A percentile compares a stretch with the other conserved stretches of the same genome.
These are phyloP conservation scores for Dactylonectria estremocensis DNA, from an alignment of 2,329 filamentous ascomycete genomes.

Conservation along the genomic window DNA sequence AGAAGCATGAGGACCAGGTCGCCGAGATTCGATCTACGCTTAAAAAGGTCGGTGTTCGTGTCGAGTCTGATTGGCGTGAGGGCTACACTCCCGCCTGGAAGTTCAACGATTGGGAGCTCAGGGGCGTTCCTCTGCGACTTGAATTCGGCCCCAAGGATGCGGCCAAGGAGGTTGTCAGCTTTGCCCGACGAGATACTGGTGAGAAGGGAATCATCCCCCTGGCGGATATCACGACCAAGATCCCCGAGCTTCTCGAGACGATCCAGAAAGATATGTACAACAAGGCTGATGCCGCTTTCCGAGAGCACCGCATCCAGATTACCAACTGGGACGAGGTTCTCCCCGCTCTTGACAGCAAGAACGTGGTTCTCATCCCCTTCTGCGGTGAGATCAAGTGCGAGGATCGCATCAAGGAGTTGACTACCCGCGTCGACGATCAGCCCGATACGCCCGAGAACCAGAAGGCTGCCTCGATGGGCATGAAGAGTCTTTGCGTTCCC, in stretches of 20 bases:
- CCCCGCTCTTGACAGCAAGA: constrained; percentile 91
- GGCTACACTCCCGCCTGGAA: constrained; percentile 97
- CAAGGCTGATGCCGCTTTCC: constrained; percentile 84
- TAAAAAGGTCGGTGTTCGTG: constrained; percentile 81
- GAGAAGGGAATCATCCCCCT: constrained; percentile 88
- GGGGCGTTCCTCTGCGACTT: constrained; percentile 92
- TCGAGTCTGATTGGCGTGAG: constrained; percentile 87
- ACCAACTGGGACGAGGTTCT: constrained; percentile 93
- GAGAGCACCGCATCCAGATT: constrained; percentile 84
- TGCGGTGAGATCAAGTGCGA: constrained; percentile 88
- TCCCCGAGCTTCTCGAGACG: constrained; percentile 87
- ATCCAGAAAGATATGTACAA: constrained; percentile 88
- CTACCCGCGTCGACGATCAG: constrained; percentile 80
- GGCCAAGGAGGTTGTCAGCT: constrained; percentile 86
- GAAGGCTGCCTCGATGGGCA: constrained; percentile 72
- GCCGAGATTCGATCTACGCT: constrained; percentile 79
- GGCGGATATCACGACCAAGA: constrained; percentile 77
- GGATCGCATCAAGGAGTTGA: constrained; percentile 94
- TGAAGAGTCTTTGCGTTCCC: constrained; percentile 80
- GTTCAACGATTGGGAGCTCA: constrained; percentile 99
- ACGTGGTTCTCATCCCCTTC: constrained; percentile 92
- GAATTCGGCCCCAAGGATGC: constrained; percentile 97
- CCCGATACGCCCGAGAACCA: constrained; percentile 67
- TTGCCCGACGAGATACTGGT: constrained; percentile 87
- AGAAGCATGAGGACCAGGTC: constrained; percentile 82